Evolutionary conservation across 2,329 filamentous ascomycete species (phyloP).

Genomic region (Ophiocordyceps australis): DNA sequence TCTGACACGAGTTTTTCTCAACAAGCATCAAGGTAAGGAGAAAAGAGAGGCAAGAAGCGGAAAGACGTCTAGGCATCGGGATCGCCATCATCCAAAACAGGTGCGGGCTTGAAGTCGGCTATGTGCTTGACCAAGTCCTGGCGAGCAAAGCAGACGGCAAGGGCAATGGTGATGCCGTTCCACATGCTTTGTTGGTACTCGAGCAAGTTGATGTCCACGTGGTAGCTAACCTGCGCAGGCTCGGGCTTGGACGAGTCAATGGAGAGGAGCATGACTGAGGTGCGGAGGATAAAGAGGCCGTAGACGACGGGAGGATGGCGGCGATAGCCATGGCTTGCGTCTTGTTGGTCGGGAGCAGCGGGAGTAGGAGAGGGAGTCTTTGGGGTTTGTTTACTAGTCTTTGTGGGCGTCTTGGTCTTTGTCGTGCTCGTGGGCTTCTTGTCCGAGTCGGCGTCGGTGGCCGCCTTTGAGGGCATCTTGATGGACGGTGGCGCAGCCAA

Average conservation of each 20-base stretch:
- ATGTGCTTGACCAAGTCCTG: constrained; percentile 17
- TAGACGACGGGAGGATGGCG: constrained; percentile 21
- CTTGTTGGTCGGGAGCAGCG: not conserved
- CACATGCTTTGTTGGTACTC: constrained; percentile 21
- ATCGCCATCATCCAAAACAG: constrained; percentile 14
- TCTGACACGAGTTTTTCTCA: too few species aligned
- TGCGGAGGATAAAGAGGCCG: constrained; percentile 21
- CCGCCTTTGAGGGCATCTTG: too few species aligned
- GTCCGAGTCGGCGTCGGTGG: not conserved
- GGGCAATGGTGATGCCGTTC: constrained; percentile 23
- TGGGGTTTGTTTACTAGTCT: not conserved
- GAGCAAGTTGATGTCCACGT: constrained; percentile 20
- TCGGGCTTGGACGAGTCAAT: constrained; percentile 17
- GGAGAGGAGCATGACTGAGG: constrained; percentile 19
- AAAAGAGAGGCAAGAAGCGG: not conserved
- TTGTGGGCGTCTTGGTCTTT: not conserved
- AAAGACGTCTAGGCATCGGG: constrained; percentile 14
- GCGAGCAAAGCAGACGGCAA: constrained; percentile 19
- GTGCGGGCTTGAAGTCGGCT: constrained; percentile 15
- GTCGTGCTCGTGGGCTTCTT: not conserved
- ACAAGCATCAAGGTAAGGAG: too few species aligned
- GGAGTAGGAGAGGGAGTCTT: not conserved
- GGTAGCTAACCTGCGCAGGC: constrained; percentile 19
- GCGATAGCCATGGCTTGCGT: constrained; percentile 7
- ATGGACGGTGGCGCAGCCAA: too few species aligned